A percentile compares a stretch with the other conserved stretches of the same genome.
Evolutionary conservation across 176 grass and related monocot species (phyloP).

Genomic region (Oryza glaberrima): DNA sequence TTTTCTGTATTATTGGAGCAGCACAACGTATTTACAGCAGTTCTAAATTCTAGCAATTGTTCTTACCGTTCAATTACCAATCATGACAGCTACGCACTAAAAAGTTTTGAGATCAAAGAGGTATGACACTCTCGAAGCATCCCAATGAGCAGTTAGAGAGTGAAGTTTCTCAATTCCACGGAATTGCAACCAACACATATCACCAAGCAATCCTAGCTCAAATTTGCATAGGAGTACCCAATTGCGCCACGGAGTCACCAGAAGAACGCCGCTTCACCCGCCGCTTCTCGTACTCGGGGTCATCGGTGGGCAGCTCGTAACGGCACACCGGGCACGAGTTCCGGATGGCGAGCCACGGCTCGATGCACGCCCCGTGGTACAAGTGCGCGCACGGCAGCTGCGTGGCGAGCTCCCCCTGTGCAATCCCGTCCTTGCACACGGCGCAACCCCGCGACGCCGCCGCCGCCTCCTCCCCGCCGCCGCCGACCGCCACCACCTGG

Average conservation of each 20-base stretch:
- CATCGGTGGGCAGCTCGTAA: constrained; percentile 75
- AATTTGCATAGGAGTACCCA: constrained; percentile 13
- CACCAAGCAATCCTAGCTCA: constrained; percentile 37
- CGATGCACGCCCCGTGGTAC: constrained; percentile 70
- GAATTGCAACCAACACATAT: constrained; percentile 31
- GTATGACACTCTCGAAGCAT: constrained; percentile 23
- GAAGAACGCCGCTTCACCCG: constrained; percentile 34
- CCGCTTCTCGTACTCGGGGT: constrained; percentile 66
- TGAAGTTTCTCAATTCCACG: constrained; percentile 36
- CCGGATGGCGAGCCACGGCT: constrained; percentile 67
- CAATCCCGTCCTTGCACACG: constrained; percentile 75
- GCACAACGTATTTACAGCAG: constrained; percentile 49
- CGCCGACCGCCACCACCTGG: constrained; percentile 42
- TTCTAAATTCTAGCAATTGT: constrained; percentile 30
- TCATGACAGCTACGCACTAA: constrained; percentile 23
- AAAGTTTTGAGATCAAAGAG: constrained; percentile 13
- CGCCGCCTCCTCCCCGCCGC: constrained; percentile 35
- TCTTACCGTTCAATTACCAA: constrained; percentile 40
- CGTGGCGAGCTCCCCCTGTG: constrained; percentile 52
- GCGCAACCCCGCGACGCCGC: constrained; percentile 40
- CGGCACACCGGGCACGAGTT: constrained; percentile 79
- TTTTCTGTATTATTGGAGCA: constrained; percentile 42
- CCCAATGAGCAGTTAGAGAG: constrained; percentile 24
- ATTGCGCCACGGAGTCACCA: neutral
- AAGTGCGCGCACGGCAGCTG: constrained; percentile 63